Evolutionary conservation across 202 grass and related monocot genomes (phyloP).

Genomic region (Schoenoplectus tabernaemontani): DNA sequence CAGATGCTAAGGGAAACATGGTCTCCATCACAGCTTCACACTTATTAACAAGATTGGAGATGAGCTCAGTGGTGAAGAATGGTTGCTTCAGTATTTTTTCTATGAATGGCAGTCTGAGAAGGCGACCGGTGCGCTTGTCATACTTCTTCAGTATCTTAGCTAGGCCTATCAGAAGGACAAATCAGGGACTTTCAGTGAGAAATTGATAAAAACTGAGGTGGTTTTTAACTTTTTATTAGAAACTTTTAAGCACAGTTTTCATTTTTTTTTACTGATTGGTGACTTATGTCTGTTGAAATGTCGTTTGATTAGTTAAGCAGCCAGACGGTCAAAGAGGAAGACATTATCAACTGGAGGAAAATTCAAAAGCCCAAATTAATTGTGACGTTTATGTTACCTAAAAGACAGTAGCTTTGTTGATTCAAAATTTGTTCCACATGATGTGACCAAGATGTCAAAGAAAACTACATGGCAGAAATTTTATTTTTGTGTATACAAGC

Average conservation of each 20-base stretch:
- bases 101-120: conserved; percentile 63
- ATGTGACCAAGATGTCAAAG: background rate
- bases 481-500: background rate
- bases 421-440: background rate
- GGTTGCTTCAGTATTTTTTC: conserved; percentile 57
- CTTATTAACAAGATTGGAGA: conserved; percentile 50
- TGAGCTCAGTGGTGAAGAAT: conserved; percentile 73
- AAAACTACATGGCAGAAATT: background rate
- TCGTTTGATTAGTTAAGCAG: background rate
- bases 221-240: no score
- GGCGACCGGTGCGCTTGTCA: conserved; percentile 50
- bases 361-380: background rate
- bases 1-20: conserved; percentile 21
- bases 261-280: background rate
- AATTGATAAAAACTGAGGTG: no score
- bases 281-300: background rate
- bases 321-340: background rate
- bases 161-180: conserved; percentile 31
- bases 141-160: conserved; percentile 85
- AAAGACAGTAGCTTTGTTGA: background rate
- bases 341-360: background rate
- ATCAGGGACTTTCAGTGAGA: background rate
- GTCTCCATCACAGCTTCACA: conserved; percentile 55
- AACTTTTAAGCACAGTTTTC: background rate
- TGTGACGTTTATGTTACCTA: background rate